These are phyloP conservation scores for Diaporthe aspalathi DNA, from an alignment of 2,329 filamentous ascomycete genomes.

Conservation along the genomic window DNA sequence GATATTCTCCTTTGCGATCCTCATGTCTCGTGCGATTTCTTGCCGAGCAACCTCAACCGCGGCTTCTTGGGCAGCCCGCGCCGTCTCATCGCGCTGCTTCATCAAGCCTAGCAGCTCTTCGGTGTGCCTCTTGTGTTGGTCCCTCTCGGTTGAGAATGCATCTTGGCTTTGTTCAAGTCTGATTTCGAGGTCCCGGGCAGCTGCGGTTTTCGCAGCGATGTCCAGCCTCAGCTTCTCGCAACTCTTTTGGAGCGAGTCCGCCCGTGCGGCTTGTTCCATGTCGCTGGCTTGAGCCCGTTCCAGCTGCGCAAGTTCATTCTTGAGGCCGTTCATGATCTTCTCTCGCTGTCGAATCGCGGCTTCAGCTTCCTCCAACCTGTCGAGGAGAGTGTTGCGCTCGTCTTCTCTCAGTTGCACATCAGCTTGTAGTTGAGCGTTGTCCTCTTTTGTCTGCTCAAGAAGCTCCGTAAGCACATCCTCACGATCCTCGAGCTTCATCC, in stretches of 20 bases:
- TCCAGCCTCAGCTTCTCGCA: conserved; percentile 39
- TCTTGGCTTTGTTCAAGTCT: conserved; percentile 40
- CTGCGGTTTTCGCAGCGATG: conserved; percentile 36
- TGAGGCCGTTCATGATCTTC: conserved; percentile 29
- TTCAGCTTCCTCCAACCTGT: neutral
- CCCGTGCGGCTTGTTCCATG: conserved; percentile 34
- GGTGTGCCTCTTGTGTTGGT: conserved; percentile 39
- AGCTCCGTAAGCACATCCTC: conserved; percentile 31
- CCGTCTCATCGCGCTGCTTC: conserved; percentile 40
- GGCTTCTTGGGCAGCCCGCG: conserved; percentile 39
- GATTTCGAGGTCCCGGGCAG: conserved; percentile 40
- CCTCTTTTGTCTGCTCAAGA: conserved; percentile 17
- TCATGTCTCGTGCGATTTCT: conserved; percentile 48
- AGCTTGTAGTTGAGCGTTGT: conserved; percentile 9
- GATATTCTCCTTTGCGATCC: conserved; percentile 43
- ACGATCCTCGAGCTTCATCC: conserved; percentile 36
- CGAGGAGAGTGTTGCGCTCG: neutral
- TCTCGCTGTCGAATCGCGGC: neutral
- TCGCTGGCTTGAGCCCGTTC: conserved; percentile 34
- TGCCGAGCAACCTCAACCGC: conserved; percentile 47
- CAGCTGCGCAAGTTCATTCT: conserved; percentile 41
- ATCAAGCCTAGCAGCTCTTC: conserved; percentile 41
- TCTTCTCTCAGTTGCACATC: conserved; percentile 11
- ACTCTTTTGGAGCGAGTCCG: conserved; percentile 31
- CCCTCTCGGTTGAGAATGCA: conserved; percentile 36